Base-by-base conservation (phyloP, 2,329 filamentous ascomycete genomes). In the Esteya vermicola region DNA sequence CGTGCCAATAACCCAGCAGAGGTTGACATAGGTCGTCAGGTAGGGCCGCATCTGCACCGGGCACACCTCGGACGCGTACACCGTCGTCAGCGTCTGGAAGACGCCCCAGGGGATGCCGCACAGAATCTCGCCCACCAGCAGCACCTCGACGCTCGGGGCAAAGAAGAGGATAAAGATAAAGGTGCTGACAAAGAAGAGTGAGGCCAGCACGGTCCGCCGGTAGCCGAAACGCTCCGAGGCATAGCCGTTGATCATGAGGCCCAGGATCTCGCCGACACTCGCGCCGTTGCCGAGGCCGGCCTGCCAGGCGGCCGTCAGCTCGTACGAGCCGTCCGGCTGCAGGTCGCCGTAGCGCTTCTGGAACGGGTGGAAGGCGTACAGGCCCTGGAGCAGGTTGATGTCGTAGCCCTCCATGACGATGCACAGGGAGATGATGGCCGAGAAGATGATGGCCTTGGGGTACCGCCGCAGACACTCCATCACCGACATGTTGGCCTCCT, bases 251-350 rank as follows among this genome's bases (percentile, higher is more conserved):
- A 72, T 43, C 21, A 78, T 70, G 48, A 71, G 64, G 12, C 72
- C 72, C 1, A 65, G 64, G 2, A 64, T 56, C 0, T 67, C 65
- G 18, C 28, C 28, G 9, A 31, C 18, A 16, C 14, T 14, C 14
- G n/a, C 18, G 14, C 67, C 72, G 41, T 74, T 75, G 8, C 63
- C 65, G 3, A 78, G 51, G 0, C 64, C 72, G 1, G 68, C 67
- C 51, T 76, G 72, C 74, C 73, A 78, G 1, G 65, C 58, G 0
- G 70, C 66, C 2, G 66, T 63, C 20, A 77, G 56, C 28, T 63
- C 57, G 42, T 68, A 69, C 21, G 22, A 19, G 35, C 23, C 22
- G 8, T 20, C 22, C n/a, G 12, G n/a, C 9, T 12, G 28, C n/a
- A 14, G n/a, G n/a, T 23, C n/a, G 28, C 28, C 28, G 28, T 31